Evolutionary conservation across 176 grass and related monocot species (phyloP).

Genomic region (Stipa capillata): DNA sequence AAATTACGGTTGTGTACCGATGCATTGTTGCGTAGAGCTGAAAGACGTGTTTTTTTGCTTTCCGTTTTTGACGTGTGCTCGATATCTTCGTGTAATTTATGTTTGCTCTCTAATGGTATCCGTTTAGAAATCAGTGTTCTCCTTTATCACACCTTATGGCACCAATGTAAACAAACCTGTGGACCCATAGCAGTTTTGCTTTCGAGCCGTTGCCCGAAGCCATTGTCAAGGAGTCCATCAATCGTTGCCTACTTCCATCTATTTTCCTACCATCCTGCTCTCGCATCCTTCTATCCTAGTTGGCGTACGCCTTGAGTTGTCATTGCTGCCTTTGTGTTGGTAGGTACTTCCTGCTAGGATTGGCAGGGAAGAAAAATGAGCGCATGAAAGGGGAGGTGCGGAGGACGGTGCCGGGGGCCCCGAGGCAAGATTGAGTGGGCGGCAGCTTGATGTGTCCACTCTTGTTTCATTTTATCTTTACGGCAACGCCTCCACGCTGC

Average conservation of each 20-base stretch:
- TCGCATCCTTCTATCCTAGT: neutral
- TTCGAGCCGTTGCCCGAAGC: neutral
- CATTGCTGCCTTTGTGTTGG: neutral
- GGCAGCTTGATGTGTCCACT: neutral
- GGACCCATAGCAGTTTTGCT: neutral
- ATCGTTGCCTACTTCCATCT: neutral
- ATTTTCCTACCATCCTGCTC: neutral
- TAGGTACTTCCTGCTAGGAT: neutral
- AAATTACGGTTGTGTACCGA: no score
- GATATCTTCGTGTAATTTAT: no score
- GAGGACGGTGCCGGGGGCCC: slow-evolving; percentile 13
- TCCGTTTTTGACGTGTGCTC: no score
- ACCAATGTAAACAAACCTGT: neutral
- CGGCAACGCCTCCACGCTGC: slow-evolving; percentile 24
- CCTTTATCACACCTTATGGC: no score
- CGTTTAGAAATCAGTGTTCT: no score
- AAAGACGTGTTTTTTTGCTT: no score
- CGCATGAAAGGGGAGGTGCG: neutral
- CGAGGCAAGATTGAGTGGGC: neutral
- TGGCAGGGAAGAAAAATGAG: neutral
- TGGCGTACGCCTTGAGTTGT: neutral
- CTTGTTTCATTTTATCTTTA: slow-evolving; percentile 36
- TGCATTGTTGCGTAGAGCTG: no score
- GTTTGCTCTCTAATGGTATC: no score
- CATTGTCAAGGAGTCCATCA: slow-evolving; percentile 4